Evolutionary conservation across 306 rosid genomes (phyloP), one percentile per base, ranked within the genome.

Genomic region (Fragaria iinumae): DNA sequence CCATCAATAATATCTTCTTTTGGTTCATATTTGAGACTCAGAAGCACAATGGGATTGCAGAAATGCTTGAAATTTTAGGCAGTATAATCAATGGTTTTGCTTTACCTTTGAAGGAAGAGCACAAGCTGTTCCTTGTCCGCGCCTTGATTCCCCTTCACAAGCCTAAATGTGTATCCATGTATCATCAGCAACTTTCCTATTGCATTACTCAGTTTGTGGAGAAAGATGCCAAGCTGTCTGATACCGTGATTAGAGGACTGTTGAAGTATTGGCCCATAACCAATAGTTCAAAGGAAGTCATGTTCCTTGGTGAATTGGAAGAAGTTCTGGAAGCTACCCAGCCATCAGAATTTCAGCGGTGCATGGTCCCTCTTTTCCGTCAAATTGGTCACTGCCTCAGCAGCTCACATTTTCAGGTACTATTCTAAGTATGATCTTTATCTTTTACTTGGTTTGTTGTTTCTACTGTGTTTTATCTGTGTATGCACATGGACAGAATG

Each of bases 71-170:
- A 80, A 88, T 88, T 69, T 74, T 88, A 70, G 92, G 90, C 68
- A 88, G 92, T 77, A 84, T 88, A 57, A 82, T 88, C 57, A 88
- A 88, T 65, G 92, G 92, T 20, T 88, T 89, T 67, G 90, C 90
- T 77, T 79, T 89, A 80, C 90, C 93, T 72, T 87, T 89, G 75
- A 89, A 87, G 85, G 93, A 87, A 81, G 93, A 89, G 84, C 93
- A 89, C 84, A 89, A 87, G 82, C 77, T 89, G 71, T 89, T 89
- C 82, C 93, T 89, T 63, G 86, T 77, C 64, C 93, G 86, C 0
- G 87, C 84, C 2, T 66, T 89, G 85, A 83, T 89, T 59, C 93
- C 93, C 50, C 93, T 89, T 75, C 93, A 89, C 83, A 89, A 87
- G 80, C 93, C 93, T 49, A 89, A 84, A 77, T 87, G 84, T 66